Evolutionary conservation across 306 rosid species (phyloP).

Genomic region (Phaseolus lunatus): DNA sequence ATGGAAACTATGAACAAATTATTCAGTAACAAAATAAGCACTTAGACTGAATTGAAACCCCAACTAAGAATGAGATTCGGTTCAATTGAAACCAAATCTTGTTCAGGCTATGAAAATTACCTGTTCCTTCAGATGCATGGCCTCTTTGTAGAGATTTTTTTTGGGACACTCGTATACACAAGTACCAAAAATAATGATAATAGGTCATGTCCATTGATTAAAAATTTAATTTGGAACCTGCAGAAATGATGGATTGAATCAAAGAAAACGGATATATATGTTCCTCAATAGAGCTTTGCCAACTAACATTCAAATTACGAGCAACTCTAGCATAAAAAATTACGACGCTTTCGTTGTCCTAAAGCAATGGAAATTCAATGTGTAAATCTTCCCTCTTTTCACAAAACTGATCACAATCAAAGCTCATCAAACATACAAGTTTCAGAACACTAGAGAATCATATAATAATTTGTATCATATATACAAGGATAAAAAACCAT

Average conservation of each 20-base stretch:
- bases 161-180: background rate
- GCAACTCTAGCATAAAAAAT: conserved; percentile 1
- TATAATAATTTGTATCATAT: background rate
- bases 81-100: conserved; percentile 18
- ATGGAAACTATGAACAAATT: too few relatives aligned
- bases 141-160: background rate
- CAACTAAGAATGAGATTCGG: background rate
- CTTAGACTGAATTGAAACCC: background rate
- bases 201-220: background rate
- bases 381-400: background rate
- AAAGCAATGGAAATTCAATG: conserved; percentile 18
- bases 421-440: conserved; percentile 2
- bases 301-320: conserved; percentile 1
- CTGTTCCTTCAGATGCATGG: background rate
- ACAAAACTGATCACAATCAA: conserved; percentile 26
- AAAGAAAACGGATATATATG: background rate
- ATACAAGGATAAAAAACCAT: conserved; percentile 11
- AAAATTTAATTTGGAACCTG: background rate
- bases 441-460: conserved; percentile 1
- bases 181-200: conserved; percentile 17
- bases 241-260: conserved; percentile 6
- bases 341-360: conserved; percentile 15
- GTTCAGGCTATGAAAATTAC: background rate
- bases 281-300: conserved; percentile 28
- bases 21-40: background rate